Percentiles rank a stretch among this genome's conserved stretches.
Conservation (phyloP, 2,329 filamentous ascomycete genomes). For the Lecanicillium sp. region DNA sequence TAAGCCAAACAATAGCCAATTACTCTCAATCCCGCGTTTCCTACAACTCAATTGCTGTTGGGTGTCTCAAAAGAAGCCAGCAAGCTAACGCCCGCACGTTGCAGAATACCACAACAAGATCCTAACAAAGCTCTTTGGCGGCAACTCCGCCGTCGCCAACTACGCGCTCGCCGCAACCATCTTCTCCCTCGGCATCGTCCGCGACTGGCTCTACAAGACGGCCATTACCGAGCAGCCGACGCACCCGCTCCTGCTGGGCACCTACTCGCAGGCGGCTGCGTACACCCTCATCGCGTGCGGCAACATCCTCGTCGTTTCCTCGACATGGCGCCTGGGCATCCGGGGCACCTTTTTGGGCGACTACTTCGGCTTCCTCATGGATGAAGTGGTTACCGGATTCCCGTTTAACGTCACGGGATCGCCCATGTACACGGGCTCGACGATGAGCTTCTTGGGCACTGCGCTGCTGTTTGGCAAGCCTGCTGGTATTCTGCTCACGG, state of each 20-base stretch:
- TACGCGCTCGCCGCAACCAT: slow-evolving; percentile 84
- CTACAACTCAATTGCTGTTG: not conserved
- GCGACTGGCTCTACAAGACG: slow-evolving; percentile 79
- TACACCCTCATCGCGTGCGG: slow-evolving; percentile 65
- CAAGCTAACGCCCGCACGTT: no score
- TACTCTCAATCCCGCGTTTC: not conserved
- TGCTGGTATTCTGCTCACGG: slow-evolving; percentile 71
- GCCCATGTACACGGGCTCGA: slow-evolving; percentile 95
- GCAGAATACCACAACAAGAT: slow-evolving; percentile 86
- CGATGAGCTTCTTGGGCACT: slow-evolving; percentile 83
- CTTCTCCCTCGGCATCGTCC: slow-evolving; percentile 83
- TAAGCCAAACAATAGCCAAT: slow-evolving; percentile 25
- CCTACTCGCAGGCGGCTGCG: slow-evolving; percentile 53
- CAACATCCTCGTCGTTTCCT: slow-evolving; percentile 78
- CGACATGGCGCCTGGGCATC: slow-evolving; percentile 86
- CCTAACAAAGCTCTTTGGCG: slow-evolving; percentile 78
- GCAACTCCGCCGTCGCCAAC: slow-evolving; percentile 71
- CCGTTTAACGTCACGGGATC: slow-evolving; percentile 87
- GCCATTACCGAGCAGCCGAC: slow-evolving; percentile 70
- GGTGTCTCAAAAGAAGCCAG: no score
- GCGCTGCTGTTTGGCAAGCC: slow-evolving; percentile 81
- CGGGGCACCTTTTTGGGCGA: slow-evolving; percentile 96
- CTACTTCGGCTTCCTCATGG: slow-evolving; percentile 98
- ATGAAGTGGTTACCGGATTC: slow-evolving; percentile 86
- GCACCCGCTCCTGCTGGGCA: slow-evolving; percentile 61